Base-by-base conservation (phyloP, 2,329 filamentous ascomycete genomes). In the Cladosporium sp. region DNA sequence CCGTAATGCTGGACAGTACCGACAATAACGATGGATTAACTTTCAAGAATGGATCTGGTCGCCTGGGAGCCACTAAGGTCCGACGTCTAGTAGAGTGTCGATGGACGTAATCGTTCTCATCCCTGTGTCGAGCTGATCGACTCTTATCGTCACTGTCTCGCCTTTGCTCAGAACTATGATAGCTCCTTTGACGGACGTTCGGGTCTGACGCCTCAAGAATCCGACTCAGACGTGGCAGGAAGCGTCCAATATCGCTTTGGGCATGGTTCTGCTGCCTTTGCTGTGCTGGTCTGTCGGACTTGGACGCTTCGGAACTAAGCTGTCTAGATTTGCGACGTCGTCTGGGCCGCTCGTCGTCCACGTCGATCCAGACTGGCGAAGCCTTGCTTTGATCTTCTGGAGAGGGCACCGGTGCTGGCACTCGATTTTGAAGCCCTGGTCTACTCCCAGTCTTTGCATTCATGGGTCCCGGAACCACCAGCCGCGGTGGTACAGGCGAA, bases 11-110 rank as follows among this genome's bases (percentile, higher is more conserved):
- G 28, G 81, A 80, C 11, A 79, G 67, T 3, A 81, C 74, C 1
- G 80, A 83, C 50, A 78, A 69, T 35, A 81, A 68, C 5, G 80
- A 82, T 7, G 78, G 75, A 60, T 80, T 80, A 37, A 77, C 40
- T 40, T 70, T 76, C 44, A 79, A 66, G 18, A 67, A 44, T 29
- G 67, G 67, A 46, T 77, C 75, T 62, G 71, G 72, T 53, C 74
- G 75, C 64, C 77, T 76, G 28, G 73, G 67, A 23, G 75, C 74
- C 65, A 72, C 71, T 62, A 75, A 73, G 58, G 76, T 77, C 33
- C 74, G 56, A 46, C 56, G 73, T 58, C 69, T 71, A 10, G 74
- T 69, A 46, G 75, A 72, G 64, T 73, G 74, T 29, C 71, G 73
- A 64, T 71, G 64, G 23, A 40, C 59, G 12, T 66, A 59, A 57